Base-by-base conservation (phyloP, 176 grass and related monocot genomes). In the Carex myosuroides region DNA sequence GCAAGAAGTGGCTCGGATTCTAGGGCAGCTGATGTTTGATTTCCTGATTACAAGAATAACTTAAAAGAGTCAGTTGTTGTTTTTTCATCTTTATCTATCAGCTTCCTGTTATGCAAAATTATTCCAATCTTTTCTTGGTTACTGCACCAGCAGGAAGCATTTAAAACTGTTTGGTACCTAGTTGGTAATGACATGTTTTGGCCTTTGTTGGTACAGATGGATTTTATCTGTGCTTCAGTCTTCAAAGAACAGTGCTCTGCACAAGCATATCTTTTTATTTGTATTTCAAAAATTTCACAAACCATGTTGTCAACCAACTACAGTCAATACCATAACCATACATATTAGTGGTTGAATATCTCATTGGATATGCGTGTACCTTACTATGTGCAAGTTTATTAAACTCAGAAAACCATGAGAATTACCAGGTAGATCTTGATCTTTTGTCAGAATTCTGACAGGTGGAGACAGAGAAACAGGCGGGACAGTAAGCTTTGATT, bases 381-480 rank as follows among this genome's bases (percentile, higher is more conserved):
- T 71, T 71, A 8, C 17, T n/a, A 71, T 46, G 37, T 39, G 33
- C 33, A 44, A 71, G 37, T 70, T 30, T 54, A 50, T 29, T 16
- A 77, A 77, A 4, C 73, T 30, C 56, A 56, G 52, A 33, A 42
- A 33, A 76, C 33, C 32, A 59, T 20, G 55, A 48, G 29, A 64
- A 61, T 64, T 83, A 83, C 81, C 81, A 66, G 37, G 41, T 8
- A 82, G 11, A 67, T 53, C 61, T 69, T 69, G 9, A 54, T 55
- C 22, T 5, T 13, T 48, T 65, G 41, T 83, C 14, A 32, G 42
- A 83, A 9, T 52, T 16, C 39, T 65, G 5, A 20, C 54, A 0
- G 62, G 41, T 55, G 46, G 7, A 83, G 58, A 65, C 11, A 42
- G 20, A 83, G 81, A 83, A 83, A 32, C 44, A 8, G 81, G 48